Percentiles rank a stretch among this genome's conserved stretches.
Evolutionary conservation across 768 basidiomycete genomes (phyloP).

Genomic region (Kwoniella sp.): DNA sequence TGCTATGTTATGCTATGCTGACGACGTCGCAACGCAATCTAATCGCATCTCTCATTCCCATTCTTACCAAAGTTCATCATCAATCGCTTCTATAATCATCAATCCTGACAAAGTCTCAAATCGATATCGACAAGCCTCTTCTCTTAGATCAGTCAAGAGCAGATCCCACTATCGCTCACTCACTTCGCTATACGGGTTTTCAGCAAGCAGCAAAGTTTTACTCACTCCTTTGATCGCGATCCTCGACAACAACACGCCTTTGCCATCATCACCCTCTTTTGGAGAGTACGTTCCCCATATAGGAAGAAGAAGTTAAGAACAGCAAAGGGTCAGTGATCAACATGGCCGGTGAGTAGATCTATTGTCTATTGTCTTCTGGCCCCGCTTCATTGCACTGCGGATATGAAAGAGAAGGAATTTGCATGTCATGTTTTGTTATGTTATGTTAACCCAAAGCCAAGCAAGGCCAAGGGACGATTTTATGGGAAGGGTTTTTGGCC

Average conservation of each 20-base stretch:
- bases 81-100: neutral
- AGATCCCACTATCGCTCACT: no score
- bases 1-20: no score
- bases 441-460: no score
- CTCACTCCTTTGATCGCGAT: neutral
- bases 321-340: slow-evolving; percentile 2
- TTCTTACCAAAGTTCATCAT: neutral
- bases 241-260: slow-evolving; percentile 5
- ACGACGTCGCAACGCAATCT: neutral
- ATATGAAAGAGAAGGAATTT: neutral
- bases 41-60: neutral
- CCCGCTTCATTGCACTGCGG: slow-evolving; percentile 6
- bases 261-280: slow-evolving; percentile 9
- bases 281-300: no score
- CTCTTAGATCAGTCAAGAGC: neutral
- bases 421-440: no score
- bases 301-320: neutral
- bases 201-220: no score
- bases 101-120: neutral
- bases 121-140: neutral
- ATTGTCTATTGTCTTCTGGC: no score
- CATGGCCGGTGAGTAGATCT: slow-evolving; percentile 19
- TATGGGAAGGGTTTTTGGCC: neutral
- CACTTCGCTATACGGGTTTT: no score
- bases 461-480: neutral